phyloP scores from a whole-genome alignment of 352 stramenopile genomes.

The Phytopythium aichiense region DNA sequence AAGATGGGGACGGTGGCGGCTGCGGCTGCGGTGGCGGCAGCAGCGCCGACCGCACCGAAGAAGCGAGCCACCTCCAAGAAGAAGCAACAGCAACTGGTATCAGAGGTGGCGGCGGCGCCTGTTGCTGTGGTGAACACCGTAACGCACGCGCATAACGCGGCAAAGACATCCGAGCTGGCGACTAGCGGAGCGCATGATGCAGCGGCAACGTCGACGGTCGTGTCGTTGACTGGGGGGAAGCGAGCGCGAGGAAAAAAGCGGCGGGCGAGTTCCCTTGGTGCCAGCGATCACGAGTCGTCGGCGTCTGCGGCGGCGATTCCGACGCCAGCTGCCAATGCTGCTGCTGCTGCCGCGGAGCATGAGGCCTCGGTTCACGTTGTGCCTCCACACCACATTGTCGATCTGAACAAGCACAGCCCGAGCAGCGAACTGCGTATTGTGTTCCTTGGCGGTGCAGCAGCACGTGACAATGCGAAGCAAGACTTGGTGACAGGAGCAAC shows the following conservation, averaged over 20 bases:
- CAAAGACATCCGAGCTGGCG: background rate
- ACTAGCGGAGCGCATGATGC: background rate
- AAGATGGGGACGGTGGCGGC: background rate
- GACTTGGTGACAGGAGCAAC: background rate
- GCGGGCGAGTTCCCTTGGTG: background rate
- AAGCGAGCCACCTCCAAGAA: background rate
- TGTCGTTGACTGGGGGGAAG: conserved; percentile 19
- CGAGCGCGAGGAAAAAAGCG: conserved; percentile 16
- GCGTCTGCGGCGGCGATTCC: background rate
- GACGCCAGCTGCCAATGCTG: background rate
- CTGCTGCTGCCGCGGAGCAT: background rate
- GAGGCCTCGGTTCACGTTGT: background rate
- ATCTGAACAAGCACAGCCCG: background rate
- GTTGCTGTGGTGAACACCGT: no score
- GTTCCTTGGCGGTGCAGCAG: background rate
- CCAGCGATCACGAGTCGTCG: conserved; percentile 2
- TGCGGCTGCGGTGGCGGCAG: background rate
- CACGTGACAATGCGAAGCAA: background rate
- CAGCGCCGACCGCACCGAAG: background rate
- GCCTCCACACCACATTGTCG: background rate
- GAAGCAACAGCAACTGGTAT: background rate
- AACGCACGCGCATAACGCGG: background rate
- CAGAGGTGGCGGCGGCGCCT: background rate
- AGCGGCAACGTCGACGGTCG: conserved; percentile 11
- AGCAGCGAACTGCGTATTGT: background rate